Evolutionary conservation across 441 rosid genomes (phyloP).

Genomic region (Croton setiger): DNA sequence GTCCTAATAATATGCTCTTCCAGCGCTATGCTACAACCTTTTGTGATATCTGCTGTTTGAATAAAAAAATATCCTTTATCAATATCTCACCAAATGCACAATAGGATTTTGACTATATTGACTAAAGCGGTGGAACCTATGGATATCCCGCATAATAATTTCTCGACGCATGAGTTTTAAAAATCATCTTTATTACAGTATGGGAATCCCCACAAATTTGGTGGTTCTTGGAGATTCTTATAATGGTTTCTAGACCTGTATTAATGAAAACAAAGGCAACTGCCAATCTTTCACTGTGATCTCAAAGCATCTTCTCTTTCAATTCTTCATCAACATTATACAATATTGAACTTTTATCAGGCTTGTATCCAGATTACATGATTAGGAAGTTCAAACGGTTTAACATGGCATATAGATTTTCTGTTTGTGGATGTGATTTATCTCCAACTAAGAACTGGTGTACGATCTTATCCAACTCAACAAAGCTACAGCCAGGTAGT

Average conservation of each 20-base stretch:
- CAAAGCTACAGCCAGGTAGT: conserved; percentile 30
- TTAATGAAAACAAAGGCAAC: conserved; percentile 26
- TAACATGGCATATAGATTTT: conserved; percentile 20
- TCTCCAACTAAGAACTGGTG: conserved; percentile 29
- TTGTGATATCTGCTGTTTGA: conserved; percentile 6
- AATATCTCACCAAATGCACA: background rate
- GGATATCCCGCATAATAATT: conserved; percentile 23
- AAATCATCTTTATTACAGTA: conserved; percentile 17
- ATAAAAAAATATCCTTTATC: conserved; percentile 10
- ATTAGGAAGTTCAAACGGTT: conserved; percentile 18
- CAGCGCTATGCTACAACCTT: background rate
- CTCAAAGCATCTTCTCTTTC: conserved; percentile 24
- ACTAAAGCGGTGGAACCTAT: conserved; percentile 25
- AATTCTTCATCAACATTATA: conserved; percentile 24
- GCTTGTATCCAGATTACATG: conserved; percentile 18
- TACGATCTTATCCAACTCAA: conserved; percentile 24
- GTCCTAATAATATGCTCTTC: background rate
- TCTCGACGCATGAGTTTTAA: conserved; percentile 22
- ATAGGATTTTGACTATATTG: background rate
- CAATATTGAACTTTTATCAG: conserved; percentile 23
- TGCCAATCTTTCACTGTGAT: conserved; percentile 28
- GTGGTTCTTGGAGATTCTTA: conserved; percentile 26
- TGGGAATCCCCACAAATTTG: no score
- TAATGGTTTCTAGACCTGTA: conserved; percentile 21
- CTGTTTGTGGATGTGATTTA: conserved; percentile 23